These are phyloP conservation scores for Vitis amurensis DNA, from an alignment of 164 flowering plant genomes.

Conservation along the genomic window DNA sequence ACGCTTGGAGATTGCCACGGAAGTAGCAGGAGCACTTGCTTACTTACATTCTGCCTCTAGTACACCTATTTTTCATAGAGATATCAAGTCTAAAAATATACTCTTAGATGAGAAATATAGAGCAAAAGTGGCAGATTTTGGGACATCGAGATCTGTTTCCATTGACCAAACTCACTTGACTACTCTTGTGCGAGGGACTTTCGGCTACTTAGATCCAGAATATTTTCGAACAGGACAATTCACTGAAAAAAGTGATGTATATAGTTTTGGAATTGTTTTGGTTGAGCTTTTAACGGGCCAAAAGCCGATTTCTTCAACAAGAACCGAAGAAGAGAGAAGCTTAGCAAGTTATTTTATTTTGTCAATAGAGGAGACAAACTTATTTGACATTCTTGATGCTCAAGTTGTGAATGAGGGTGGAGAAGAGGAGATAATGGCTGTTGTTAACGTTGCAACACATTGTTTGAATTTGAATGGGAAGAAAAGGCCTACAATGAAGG, in stretches of 20 bases:
- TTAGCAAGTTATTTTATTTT: slow-evolving; percentile 20
- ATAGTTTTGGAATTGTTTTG: slow-evolving; percentile 8
- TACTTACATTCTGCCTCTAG: too few relatives aligned
- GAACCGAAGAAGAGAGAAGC: slow-evolving; percentile 13
- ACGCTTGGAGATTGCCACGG: too few relatives aligned
- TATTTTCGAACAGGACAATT: slow-evolving; percentile 16
- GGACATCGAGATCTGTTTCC: slow-evolving; percentile 14
- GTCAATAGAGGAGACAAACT: slow-evolving; percentile 9
- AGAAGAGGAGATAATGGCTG: slow-evolving; percentile 15
- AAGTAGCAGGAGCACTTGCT: too few relatives aligned
- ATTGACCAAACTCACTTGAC: slow-evolving; percentile 17
- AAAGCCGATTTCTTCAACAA: slow-evolving; percentile 14
- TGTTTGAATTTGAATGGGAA: slow-evolving; percentile 16
- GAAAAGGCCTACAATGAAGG: slow-evolving; percentile 16
- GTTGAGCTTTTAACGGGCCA: slow-evolving; percentile 25
- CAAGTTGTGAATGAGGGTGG: slow-evolving; percentile 5
- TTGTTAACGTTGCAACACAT: slow-evolving; percentile 20
- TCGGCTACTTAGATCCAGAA: slow-evolving; percentile 22
- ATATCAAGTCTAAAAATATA: slow-evolving; percentile 17
- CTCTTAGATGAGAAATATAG: slow-evolving; percentile 14
- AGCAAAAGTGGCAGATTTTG: slow-evolving; percentile 18
- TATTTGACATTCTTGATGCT: slow-evolving; percentile 15
- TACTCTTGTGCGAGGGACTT: slow-evolving; percentile 17
- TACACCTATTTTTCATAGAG: slow-evolving; percentile 10
- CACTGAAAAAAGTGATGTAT: too few relatives aligned